These are phyloP conservation scores for Hortiboletus campestris DNA, from an alignment of 768 basidiomycete species.

Conservation along the genomic window DNA sequence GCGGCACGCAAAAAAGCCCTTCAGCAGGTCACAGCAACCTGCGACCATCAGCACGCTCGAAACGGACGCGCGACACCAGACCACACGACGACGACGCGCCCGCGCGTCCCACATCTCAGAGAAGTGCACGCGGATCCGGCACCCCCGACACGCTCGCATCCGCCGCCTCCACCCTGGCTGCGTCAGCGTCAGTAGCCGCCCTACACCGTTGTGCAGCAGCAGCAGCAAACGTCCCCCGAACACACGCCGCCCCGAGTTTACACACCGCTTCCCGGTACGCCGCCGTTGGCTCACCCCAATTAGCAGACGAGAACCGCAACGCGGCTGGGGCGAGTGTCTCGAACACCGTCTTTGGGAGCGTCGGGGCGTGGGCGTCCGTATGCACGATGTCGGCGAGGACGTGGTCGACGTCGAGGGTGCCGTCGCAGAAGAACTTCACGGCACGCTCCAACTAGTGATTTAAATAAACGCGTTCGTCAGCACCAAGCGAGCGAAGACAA, in stretches of 20 bases:
- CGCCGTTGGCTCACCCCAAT: neutral
- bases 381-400: neutral
- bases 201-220: neutral
- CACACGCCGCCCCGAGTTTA: neutral
- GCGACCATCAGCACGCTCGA: too few relatives aligned
- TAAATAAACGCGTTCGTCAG: neutral
- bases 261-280: neutral
- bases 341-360: neutral
- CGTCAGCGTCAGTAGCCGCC: neutral
- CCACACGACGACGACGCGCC: too few relatives aligned
- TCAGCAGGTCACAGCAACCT: too few relatives aligned
- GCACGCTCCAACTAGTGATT: constrained; percentile 2
- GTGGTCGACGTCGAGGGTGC: neutral
- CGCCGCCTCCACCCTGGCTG: neutral
- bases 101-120: neutral
- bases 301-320: neutral
- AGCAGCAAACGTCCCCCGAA: neutral
- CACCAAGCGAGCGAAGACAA: too few relatives aligned
- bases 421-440: neutral
- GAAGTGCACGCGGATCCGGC: neutral
- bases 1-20: too few relatives aligned
- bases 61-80: too few relatives aligned
- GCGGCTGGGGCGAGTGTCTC: neutral
- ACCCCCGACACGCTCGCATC: neutral
- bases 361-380: neutral